Percentiles rank a stretch among this genome's conserved stretches.
Evolutionary conservation across 2,329 filamentous ascomycete genomes (phyloP).

Genomic region (Claviceps cyperi): DNA sequence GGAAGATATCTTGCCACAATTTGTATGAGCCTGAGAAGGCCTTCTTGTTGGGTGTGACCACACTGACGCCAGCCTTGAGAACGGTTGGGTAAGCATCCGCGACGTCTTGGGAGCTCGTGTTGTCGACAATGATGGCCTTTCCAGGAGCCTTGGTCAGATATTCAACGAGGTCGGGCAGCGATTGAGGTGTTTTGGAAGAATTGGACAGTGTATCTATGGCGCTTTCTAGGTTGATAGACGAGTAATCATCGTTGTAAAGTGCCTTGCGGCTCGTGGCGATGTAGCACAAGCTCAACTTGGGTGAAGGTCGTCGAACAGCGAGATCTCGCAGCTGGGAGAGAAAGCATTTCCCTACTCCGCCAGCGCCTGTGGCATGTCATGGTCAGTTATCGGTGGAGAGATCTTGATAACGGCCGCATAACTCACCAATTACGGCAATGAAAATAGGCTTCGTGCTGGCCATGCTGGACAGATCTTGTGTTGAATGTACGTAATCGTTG

Average conservation of each 20-base stretch:
- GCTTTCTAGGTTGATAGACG: constrained; percentile 46
- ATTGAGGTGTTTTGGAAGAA: constrained; percentile 49
- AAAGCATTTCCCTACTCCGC: constrained; percentile 87
- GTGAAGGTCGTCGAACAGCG: constrained; percentile 48
- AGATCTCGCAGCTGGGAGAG: constrained; percentile 64
- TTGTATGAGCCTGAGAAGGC: constrained; percentile 72
- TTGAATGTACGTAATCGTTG: constrained; percentile 5
- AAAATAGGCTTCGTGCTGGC: constrained; percentile 31
- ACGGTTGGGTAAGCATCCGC: constrained; percentile 73
- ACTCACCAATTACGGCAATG: constrained; percentile 37
- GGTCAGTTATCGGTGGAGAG: constrained; percentile 6
- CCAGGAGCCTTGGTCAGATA: constrained; percentile 67
- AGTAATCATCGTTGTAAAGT: constrained; percentile 60
- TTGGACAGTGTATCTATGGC: constrained; percentile 48
- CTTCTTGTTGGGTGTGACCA: constrained; percentile 98
- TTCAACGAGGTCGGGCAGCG: constrained; percentile 55
- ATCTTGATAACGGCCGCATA: not conserved
- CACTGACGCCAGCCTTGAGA: constrained; percentile 66
- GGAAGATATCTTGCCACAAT: constrained; percentile 81
- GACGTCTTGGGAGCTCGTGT: constrained; percentile 81
- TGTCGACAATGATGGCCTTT: constrained; percentile 79
- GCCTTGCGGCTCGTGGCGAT: constrained; percentile 77
- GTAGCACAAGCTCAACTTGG: constrained; percentile 65
- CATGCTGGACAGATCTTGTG: constrained; percentile 19
- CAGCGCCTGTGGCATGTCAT: constrained; percentile 49